phyloP scores from a whole-genome alignment of 2,329 filamentous ascomycete genomes.

The Calonectria multiphialidica region DNA sequence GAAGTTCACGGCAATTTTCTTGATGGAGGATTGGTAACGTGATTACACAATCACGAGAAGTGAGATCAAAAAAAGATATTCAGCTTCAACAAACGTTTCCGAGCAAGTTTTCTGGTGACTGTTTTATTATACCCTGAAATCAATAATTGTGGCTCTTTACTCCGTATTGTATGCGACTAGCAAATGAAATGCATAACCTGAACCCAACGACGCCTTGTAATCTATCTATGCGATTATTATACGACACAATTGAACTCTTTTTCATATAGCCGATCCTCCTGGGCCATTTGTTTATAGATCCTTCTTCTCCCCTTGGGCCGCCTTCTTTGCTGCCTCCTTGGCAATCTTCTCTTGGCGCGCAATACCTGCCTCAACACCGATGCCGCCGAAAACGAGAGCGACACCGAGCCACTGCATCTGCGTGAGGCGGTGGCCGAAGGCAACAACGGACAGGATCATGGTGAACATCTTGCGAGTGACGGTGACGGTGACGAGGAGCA shows the following conservation, averaged over 20 bases:
- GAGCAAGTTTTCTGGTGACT: not conserved
- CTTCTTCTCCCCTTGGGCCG: slow-evolving; percentile 48
- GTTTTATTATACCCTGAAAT: not conserved
- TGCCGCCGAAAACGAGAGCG: slow-evolving; percentile 91
- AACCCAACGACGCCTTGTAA: not conserved
- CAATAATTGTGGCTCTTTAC: not conserved
- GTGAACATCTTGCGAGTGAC: slow-evolving; percentile 99
- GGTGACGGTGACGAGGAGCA: slow-evolving; percentile 94
- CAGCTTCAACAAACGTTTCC: not conserved
- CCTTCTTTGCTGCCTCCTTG: slow-evolving; percentile 75
- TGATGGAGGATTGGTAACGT: slow-evolving; percentile 20
- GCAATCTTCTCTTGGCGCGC: slow-evolving; percentile 85
- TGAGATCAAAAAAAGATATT: slow-evolving; percentile 31
- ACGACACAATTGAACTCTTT: not conserved
- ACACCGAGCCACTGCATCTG: slow-evolving; percentile 96
- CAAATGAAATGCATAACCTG: not conserved
- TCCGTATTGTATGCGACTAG: not conserved
- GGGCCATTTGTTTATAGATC: slow-evolving; percentile 30
- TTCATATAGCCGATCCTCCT: not conserved
- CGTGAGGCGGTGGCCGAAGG: slow-evolving; percentile 90
- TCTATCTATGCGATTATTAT: not conserved
- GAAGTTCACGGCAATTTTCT: slow-evolving; percentile 30
- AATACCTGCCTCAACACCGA: slow-evolving; percentile 90
- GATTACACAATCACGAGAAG: slow-evolving; percentile 20
- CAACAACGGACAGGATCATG: slow-evolving; percentile 95